Conservation (phyloP, 1,284 basidiomycete genomes). For the Papiliotrema nemorosa region DNA sequence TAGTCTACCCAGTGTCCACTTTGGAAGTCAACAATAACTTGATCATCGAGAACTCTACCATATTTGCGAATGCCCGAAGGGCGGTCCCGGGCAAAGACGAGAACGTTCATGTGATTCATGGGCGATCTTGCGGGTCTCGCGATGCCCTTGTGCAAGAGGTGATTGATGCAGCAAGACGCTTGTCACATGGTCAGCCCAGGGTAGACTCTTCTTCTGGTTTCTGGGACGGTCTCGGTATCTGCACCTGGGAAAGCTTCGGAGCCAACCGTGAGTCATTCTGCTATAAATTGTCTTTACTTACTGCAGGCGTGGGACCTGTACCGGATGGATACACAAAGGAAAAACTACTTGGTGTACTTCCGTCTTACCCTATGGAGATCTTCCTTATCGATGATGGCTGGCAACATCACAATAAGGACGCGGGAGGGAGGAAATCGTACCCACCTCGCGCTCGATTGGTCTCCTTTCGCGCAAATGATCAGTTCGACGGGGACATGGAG, state of each 20-base stretch:
- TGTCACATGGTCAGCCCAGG: constrained; percentile 11
- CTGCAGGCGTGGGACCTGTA: no score
- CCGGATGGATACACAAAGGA: no score
- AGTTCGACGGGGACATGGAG: constrained; percentile 15
- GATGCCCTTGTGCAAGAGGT: constrained; percentile 13
- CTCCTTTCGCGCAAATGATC: constrained; percentile 16
- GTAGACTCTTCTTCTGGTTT: constrained; percentile 1
- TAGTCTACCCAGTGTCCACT: constrained; percentile 24
- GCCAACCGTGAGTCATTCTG: constrained; percentile 9
- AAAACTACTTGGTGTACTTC: not conserved
- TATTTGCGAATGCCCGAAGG: constrained; percentile 13
- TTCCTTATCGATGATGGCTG: constrained; percentile 44
- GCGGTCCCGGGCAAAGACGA: constrained; percentile 1
- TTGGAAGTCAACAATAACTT: constrained; percentile 17
- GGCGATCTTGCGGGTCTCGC: constrained; percentile 6
- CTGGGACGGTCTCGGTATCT: constrained; percentile 25
- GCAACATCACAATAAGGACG: constrained; percentile 22
- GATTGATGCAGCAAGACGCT: constrained; percentile 15
- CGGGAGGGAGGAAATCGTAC: not conserved
- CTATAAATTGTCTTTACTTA: no score
- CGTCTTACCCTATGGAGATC: not conserved
- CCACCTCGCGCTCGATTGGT: constrained; percentile 2
- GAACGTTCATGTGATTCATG: constrained; percentile 17
- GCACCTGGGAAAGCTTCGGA: constrained; percentile 19
- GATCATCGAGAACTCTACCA: constrained; percentile 7